phyloP scores from a whole-genome alignment of 768 basidiomycete genomes.

The Pulveroboletus sp. region DNA sequence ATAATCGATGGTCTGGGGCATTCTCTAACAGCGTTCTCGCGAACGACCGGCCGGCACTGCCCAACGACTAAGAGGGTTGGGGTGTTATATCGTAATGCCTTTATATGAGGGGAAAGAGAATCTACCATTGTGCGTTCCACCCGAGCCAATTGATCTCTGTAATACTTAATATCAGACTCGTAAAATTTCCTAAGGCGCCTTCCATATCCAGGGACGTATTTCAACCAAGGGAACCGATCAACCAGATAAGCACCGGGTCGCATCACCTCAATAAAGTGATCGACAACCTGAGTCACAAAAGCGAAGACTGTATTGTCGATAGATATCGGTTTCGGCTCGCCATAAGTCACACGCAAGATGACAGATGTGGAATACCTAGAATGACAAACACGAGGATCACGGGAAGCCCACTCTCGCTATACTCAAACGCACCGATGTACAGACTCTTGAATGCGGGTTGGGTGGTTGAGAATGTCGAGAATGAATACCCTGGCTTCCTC shows the following conservation, averaged over 20 bases:
- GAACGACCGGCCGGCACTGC: slow-evolving; percentile 34
- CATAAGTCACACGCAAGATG: slow-evolving; percentile 25
- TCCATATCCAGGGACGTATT: slow-evolving; percentile 56
- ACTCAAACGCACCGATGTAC: slow-evolving; percentile 42
- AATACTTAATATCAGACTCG: slow-evolving; percentile 45
- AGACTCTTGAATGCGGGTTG: slow-evolving; percentile 35
- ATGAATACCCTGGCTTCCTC: slow-evolving; percentile 24
- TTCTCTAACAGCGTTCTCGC: slow-evolving; percentile 50
- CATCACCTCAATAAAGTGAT: slow-evolving; percentile 27
- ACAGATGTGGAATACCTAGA: slow-evolving; percentile 26
- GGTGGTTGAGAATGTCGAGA: slow-evolving; percentile 30
- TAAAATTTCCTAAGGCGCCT: slow-evolving; percentile 49
- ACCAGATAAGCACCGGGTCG: slow-evolving; percentile 33
- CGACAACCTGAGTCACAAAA: slow-evolving; percentile 12
- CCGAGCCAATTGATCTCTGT: slow-evolving; percentile 42
- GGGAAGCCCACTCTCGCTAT: not conserved
- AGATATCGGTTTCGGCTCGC: slow-evolving; percentile 16
- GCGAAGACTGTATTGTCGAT: slow-evolving; percentile 22
- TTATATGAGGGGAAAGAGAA: not conserved
- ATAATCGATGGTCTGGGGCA: slow-evolving; percentile 42
- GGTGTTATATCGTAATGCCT: not conserved
- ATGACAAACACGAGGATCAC: not conserved
- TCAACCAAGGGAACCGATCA: slow-evolving; percentile 32
- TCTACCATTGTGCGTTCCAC: slow-evolving; percentile 43
- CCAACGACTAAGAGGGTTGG: slow-evolving; percentile 5